These are phyloP conservation scores for Stenocarpella maydis DNA, from an alignment of 2,329 filamentous ascomycete genomes.

Conservation along the genomic window DNA sequence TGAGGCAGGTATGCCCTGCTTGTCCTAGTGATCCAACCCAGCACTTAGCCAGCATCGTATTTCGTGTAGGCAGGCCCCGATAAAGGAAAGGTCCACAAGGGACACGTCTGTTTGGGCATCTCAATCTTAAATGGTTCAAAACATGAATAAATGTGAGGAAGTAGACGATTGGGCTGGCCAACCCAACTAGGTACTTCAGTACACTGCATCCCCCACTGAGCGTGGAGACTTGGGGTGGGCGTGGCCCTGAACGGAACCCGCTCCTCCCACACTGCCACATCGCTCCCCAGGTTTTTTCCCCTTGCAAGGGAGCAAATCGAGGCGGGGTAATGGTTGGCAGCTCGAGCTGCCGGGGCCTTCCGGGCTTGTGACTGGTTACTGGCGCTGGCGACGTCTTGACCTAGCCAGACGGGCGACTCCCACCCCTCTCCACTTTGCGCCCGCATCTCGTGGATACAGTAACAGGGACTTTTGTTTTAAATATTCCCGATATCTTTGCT, in stretches of 20 bases:
- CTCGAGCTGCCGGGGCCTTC: neutral
- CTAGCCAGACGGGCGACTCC: neutral
- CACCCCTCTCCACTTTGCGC: conserved; percentile 10
- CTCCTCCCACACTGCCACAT: neutral
- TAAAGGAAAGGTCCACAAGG: neutral
- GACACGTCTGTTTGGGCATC: neutral
- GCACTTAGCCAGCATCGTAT: too few species aligned
- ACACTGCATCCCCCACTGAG: too few species aligned
- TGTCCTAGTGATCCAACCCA: neutral
- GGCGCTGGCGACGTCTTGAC: neutral
- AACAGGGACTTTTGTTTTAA: neutral
- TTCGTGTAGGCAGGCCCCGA: neutral
- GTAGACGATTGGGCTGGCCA: neutral
- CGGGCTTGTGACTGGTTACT: neutral
- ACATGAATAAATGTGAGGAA: too few species aligned
- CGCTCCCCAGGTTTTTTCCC: neutral
- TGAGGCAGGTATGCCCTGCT: neutral
- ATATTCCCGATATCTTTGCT: neutral
- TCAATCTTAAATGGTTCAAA: neutral
- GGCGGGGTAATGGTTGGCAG: neutral
- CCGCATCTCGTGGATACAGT: neutral
- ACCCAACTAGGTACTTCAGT: too few species aligned
- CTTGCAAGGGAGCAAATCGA: neutral
- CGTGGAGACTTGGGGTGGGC: neutral
- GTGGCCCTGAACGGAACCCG: neutral